Conservation (phyloP, 768 basidiomycete species). For the Russula lepida region DNA sequence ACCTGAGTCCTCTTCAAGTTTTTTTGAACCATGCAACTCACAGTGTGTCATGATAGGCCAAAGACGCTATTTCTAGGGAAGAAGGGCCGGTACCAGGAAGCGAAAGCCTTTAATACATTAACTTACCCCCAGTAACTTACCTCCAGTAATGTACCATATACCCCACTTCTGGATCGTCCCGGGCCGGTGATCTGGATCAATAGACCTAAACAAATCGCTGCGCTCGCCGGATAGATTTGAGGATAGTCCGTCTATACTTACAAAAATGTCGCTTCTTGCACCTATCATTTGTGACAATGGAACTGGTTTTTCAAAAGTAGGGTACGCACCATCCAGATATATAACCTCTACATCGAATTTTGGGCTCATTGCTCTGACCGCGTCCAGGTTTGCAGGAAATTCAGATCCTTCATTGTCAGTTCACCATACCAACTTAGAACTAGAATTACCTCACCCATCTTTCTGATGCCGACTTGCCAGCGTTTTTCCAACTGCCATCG, state of each 20-base stretch:
- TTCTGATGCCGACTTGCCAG: slow-evolving; percentile 31
- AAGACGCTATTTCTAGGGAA: slow-evolving; percentile 22
- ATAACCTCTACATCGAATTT: background rate
- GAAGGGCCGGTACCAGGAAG: slow-evolving; percentile 12
- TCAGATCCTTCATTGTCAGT: slow-evolving; percentile 96
- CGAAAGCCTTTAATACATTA: slow-evolving; percentile 8
- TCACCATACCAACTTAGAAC: background rate
- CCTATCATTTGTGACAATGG: slow-evolving; percentile 99
- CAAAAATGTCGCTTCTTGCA: slow-evolving; percentile 71
- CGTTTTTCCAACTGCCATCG: slow-evolving; percentile 97
- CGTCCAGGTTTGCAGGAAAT: slow-evolving; percentile 86
- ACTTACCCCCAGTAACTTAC: no score
- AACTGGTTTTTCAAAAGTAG: slow-evolving; percentile 95
- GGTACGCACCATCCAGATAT: slow-evolving; percentile 43
- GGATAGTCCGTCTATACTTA: background rate
- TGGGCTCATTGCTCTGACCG: background rate
- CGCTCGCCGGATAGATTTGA: background rate
- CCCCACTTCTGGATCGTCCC: no score
- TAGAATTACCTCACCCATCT: background rate
- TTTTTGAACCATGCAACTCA: background rate
- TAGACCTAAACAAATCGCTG: slow-evolving; percentile 16
- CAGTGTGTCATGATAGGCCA: slow-evolving; percentile 25
- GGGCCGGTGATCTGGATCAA: slow-evolving; percentile 8
- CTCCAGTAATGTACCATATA: no score
- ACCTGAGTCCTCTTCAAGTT: slow-evolving; percentile 3